Conservation (phyloP, 768 basidiomycete genomes). For the Fomitopsis pulvina region DNA sequence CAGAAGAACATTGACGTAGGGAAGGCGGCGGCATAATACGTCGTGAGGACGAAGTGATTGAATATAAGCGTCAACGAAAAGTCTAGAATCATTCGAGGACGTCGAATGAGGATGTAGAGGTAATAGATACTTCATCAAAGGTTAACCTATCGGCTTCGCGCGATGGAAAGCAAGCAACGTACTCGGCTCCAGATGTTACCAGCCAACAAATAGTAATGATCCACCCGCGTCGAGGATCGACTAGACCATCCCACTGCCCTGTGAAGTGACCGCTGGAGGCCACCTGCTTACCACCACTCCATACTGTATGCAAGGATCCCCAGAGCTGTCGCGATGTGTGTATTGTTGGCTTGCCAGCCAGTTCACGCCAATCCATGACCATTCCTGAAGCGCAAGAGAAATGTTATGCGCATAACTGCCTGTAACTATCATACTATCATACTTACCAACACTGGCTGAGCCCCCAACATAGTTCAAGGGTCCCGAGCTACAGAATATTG, state of each 20-base stretch:
- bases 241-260: constrained; percentile 57
- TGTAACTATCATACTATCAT: background rate
- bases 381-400: constrained; percentile 42
- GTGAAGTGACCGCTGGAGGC: constrained; percentile 49
- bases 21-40: constrained; percentile 77
- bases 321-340: constrained; percentile 57
- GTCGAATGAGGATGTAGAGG: constrained; percentile 80
- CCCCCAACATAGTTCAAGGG: constrained; percentile 73
- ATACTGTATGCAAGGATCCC: constrained; percentile 63
- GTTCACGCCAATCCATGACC: constrained; percentile 97
- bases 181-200: constrained; percentile 80
- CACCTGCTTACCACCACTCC: constrained; percentile 76
- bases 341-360: constrained; percentile 81
- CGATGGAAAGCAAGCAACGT: constrained; percentile 30
- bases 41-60: constrained; percentile 90
- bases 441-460: constrained; percentile 65
- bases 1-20: constrained; percentile 95
- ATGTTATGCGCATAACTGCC: background rate
- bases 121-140: constrained; percentile 55
- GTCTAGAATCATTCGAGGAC: constrained; percentile 92
- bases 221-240: constrained; percentile 84
- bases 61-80: constrained; percentile 87
- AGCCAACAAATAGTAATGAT: constrained; percentile 86
- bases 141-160: constrained; percentile 7
- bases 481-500: constrained; percentile 64